These are phyloP conservation scores for Artemisia annua DNA, from an alignment of 129 eudicot species.

Conservation along the genomic window DNA sequence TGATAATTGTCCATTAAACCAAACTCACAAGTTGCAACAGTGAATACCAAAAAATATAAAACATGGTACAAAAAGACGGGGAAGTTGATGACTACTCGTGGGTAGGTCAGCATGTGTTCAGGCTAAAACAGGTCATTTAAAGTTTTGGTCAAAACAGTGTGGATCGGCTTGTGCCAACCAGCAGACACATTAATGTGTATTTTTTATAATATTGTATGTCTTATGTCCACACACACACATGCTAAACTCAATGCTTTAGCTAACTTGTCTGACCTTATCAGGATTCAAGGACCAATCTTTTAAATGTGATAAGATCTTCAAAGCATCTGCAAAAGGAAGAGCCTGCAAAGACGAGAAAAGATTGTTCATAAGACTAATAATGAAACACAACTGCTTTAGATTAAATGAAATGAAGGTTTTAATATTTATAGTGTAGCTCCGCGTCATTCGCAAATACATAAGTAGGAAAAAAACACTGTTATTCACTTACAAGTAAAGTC, in stretches of 20 bases:
- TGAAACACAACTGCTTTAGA: too few relatives aligned
- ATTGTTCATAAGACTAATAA: constrained; percentile 4
- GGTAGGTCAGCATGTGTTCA: too few relatives aligned
- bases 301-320: constrained; percentile 73
- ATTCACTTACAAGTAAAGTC: constrained; percentile 66
- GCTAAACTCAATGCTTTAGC: too few relatives aligned
- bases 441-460: background rate
- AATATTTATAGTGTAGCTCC: background rate
- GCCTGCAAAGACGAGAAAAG: constrained; percentile 52
- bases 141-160: background rate
- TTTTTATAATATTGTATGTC: too few relatives aligned
- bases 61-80: background rate
- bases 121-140: too few relatives aligned
- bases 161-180: too few relatives aligned
- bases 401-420: too few relatives aligned
- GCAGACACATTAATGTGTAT: too few relatives aligned
- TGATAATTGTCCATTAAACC: too few relatives aligned
- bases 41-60: background rate
- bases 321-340: constrained; percentile 90
- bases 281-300: constrained; percentile 68
- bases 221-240: too few relatives aligned
- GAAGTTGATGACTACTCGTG: too few relatives aligned
- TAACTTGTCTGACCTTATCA: constrained; percentile 59
- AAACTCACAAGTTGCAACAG: background rate
- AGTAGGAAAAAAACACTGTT: background rate